Evolutionary conservation across 768 basidiomycete species (phyloP), one percentile per base, ranked within the genome.

Genomic region (Trametes coccinea): DNA sequence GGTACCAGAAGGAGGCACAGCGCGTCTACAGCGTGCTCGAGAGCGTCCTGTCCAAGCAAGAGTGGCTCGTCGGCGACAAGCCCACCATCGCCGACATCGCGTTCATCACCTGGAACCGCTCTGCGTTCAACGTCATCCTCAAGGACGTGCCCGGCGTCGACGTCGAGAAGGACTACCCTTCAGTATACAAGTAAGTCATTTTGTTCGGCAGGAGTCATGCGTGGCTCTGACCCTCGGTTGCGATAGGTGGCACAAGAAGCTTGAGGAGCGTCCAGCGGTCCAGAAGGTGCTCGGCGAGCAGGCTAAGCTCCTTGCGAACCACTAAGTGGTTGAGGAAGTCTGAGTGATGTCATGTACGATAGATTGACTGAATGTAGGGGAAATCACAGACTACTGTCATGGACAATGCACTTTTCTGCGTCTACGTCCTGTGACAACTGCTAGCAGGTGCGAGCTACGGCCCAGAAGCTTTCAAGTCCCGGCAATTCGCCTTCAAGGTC

Each of bases 21-120:
- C 69, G 73, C 8, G 71, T 74, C 8, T 49, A 67, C 52, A 16
- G 60, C 34, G 73, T 74, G 9, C 70, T 74, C 53, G 69, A 73
- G 27, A 41, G 56, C 30, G 71, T 73, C 27, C 66, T 74, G 30
- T 59, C 63, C n/a, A 73, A 73, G 57, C 66, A 67, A 47, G 67
- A 66, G 50, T 74, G 67, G 64, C 70, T 69, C 39, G 70, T 71
- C 41, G 70, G 70, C 29, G 67, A 60, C 30, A 71, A 71, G 67
- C 29, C 53, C 13, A 70, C 66, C 44, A 61, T 72, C 56, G 71
- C 68, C 10, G 71, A 72, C 61, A 43, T 72, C 10, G 63, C 69
- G 8, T 71, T 69, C 61, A 44, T 70, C 40, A 43, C 67, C 47
- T 70, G 69, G 69, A 68, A 66, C 62, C 56, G 59, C 56, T 39